A percentile compares a stretch with the other conserved stretches of the same genome.
phyloP scores from a whole-genome alignment of 768 basidiomycete genomes.

The Kondoa subrosea region DNA sequence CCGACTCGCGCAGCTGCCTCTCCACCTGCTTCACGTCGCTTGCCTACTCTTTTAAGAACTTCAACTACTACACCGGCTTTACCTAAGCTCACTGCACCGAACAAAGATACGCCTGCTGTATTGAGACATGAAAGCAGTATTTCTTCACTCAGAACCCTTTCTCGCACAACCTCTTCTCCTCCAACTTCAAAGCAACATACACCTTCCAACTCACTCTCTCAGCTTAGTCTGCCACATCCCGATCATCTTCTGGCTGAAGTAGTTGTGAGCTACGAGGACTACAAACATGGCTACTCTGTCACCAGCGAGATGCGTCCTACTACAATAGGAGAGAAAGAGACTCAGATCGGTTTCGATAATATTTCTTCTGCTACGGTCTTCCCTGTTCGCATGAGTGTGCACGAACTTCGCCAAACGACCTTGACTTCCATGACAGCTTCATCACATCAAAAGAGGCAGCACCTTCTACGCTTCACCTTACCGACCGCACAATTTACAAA shows the following conservation, averaged over 20 bases:
- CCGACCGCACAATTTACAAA: conserved; percentile 69
- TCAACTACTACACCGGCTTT: neutral
- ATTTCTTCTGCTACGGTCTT: conserved; percentile 16
- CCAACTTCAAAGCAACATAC: conserved; percentile 34
- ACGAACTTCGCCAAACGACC: conserved; percentile 51
- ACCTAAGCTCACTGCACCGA: neutral
- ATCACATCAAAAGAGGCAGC: conserved; percentile 41
- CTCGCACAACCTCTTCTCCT: conserved; percentile 32
- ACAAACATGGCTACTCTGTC: conserved; percentile 56
- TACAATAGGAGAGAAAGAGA: neutral
- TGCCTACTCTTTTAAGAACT: neutral
- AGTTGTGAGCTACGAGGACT: conserved; percentile 63
- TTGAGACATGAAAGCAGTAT: neutral
- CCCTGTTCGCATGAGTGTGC: conserved; percentile 40
- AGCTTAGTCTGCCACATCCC: conserved; percentile 28
- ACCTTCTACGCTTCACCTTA: conserved; percentile 57
- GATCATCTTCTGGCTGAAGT: conserved; percentile 65
- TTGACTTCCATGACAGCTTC: conserved; percentile 49
- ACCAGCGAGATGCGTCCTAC: conserved; percentile 1
- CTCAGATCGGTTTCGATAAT: neutral
- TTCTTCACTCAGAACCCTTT: neutral
- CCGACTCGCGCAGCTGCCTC: neutral
- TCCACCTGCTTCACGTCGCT: neutral
- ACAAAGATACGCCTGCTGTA: neutral
- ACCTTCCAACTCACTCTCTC: conserved; percentile 29